Base-by-base conservation (phyloP, 306 rosid genomes). In the Cercis canadensis region DNA sequence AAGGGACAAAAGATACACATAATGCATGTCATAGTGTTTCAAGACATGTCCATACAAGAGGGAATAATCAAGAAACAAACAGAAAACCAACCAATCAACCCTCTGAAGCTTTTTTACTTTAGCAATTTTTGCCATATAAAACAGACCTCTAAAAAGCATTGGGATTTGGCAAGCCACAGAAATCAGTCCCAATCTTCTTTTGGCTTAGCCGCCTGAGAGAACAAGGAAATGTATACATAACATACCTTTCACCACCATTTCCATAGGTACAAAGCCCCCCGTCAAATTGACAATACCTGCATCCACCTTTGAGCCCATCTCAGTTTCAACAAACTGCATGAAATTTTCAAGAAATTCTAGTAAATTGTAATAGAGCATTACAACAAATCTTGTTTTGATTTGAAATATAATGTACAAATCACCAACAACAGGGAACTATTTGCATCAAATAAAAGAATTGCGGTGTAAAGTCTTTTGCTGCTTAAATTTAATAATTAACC, bases 251-350 rank as follows among this genome's bases (percentile, higher is more conserved):
- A 89, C 85, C 65, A 94, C 96, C 89, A 59, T 80, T 76, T 89
- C 96, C 97, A 94, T 94, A 12, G 98, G 88, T 62, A 94, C 56
- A 86, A 67, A 94, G 45, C 97, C 97, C 70, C 92, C 97, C 71
- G 13, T 39, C 51, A 67, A 3, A 64, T 9, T 31, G 57, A 86
- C 9, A 8, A 84, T 7, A 31, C 73, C 75, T 40, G 89, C 0
- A 74, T 8, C 81, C 3, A 80, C 17, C 63, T 0, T 66, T 46
- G 29, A 12, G 44, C 82, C 87, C 86, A 90, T 70, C 7, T 89
- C 92, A 69, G 98, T 94, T 81, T 80, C 87, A 64, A 90, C 89
- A 81, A 86, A 90, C 98, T 94, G 94, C 96, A 87, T 33, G 13
- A 73, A 57, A 54, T 44, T 68, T 57, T 10, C 1, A 5, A 47